Conservation (phyloP, 805 yeast species). For the Millerozyma acaciae region DNA sequence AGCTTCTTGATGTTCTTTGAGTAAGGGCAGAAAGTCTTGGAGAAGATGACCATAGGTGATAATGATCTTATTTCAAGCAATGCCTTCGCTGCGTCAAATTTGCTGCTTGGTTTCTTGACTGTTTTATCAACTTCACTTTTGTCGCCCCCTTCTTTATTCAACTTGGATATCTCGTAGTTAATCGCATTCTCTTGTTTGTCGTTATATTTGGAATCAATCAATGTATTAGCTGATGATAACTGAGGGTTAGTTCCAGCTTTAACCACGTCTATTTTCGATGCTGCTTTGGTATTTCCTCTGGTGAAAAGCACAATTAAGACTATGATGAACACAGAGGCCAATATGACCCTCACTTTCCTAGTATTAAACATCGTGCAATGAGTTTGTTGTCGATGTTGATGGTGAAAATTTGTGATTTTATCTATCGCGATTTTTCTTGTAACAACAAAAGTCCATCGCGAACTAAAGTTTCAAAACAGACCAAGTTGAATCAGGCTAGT, state of each 20-base stretch:
- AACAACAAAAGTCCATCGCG: too few species aligned
- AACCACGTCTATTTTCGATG: not conserved
- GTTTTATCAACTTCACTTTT: conserved; percentile 3
- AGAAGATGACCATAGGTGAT: conserved; percentile 65
- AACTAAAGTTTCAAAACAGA: too few species aligned
- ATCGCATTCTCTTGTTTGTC: conserved; percentile 38
- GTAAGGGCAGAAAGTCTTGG: conserved; percentile 64
- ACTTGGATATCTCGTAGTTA: conserved; percentile 32
- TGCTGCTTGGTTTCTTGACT: conserved; percentile 3
- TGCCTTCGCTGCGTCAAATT: conserved; percentile 35
- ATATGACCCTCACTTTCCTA: conserved; percentile 9
- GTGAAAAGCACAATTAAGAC: conserved; percentile 7
- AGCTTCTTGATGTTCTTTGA: conserved; percentile 68
- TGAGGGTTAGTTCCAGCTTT: conserved; percentile 4
- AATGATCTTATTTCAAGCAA: conserved; percentile 53
- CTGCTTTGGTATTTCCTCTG: conserved; percentile 3
- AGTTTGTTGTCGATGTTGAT: too few species aligned
- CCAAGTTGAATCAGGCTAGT: too few species aligned
- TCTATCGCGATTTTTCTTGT: too few species aligned
- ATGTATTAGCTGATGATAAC: conserved; percentile 13
- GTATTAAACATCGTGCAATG: too few species aligned
- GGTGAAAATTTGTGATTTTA: too few species aligned
- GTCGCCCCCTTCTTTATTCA: conserved; percentile 9
- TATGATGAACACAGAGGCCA: conserved; percentile 8
- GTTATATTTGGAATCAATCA: conserved; percentile 33